A percentile compares a stretch with the other conserved stretches of the same genome.
phyloP scores from a whole-genome alignment of 140 eudicot species.

The Stevia rebaudiana region DNA sequence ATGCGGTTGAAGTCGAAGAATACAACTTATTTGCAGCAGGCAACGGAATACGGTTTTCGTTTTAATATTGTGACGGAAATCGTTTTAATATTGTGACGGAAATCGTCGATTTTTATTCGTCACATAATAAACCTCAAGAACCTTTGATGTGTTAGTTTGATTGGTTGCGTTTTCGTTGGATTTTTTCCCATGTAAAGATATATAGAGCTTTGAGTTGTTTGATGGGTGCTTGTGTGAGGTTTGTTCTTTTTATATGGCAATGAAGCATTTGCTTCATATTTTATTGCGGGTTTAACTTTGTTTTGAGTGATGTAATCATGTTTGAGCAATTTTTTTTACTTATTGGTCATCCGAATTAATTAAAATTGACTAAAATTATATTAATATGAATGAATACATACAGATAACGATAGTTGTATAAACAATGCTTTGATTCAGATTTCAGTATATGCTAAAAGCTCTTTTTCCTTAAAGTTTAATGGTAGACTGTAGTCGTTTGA shows the following conservation, averaged over 20 bases:
- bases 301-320: neutral
- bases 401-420: neutral
- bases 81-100: conserved; percentile 31
- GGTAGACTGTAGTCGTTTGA: too few species aligned
- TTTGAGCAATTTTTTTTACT: too few species aligned
- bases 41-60: conserved; percentile 61
- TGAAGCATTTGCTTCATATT: conserved; percentile 26
- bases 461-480: too few species aligned
- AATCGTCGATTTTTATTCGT: conserved; percentile 17
- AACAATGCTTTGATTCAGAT: neutral
- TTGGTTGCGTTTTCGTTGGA: conserved; percentile 24
- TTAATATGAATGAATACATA: too few species aligned
- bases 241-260: conserved; percentile 33
- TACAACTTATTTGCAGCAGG: conserved; percentile 82
- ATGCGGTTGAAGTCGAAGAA: conserved; percentile 50
- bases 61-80: conserved; percentile 32
- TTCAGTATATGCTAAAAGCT: neutral
- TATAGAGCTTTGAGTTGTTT: conserved; percentile 45
- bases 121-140: conserved; percentile 41
- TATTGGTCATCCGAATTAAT: too few species aligned
- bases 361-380: too few species aligned
- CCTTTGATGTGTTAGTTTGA: conserved; percentile 24
- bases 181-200: conserved; percentile 30
- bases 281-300: neutral
- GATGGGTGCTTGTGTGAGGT: conserved; percentile 33